A percentile compares a stretch with the other conserved stretches of the same genome.
Conservation (phyloP, 345 rosid genomes). For the Sisymbrium irio region DNA sequence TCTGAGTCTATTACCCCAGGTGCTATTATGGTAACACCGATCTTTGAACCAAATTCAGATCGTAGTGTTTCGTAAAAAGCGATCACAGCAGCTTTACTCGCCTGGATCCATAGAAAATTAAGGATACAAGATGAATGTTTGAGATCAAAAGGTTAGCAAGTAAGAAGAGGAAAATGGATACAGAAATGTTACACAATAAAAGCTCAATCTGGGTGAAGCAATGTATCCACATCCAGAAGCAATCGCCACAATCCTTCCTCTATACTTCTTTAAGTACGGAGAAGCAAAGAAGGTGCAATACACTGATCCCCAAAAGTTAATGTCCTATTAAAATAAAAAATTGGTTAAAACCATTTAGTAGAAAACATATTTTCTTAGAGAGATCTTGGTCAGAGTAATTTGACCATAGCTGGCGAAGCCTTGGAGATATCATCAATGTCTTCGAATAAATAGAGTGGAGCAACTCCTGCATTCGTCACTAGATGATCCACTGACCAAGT, state of each 20-base stretch:
- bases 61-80: conserved; percentile 46
- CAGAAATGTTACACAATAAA: conserved; percentile 39
- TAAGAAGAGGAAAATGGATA: background rate
- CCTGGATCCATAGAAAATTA: conserved; percentile 28
- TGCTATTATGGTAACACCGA: conserved; percentile 53
- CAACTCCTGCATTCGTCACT: conserved; percentile 61
- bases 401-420: conserved; percentile 49
- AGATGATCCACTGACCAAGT: conserved; percentile 60
- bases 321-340: conserved; percentile 31
- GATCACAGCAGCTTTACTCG: conserved; percentile 56
- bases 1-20: conserved; percentile 45
- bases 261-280: conserved; percentile 41
- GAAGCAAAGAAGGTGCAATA: conserved; percentile 40
- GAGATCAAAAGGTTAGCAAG: background rate
- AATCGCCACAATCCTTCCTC: conserved; percentile 48
- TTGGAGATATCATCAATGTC: conserved; percentile 44
- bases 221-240: conserved; percentile 48
- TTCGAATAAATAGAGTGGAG: conserved; percentile 47
- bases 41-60: conserved; percentile 37
- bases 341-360: background rate
- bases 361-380: background rate
- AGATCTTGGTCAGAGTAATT: background rate
- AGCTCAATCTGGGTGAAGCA: conserved; percentile 41
- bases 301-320: conserved; percentile 58
- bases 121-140: background rate